Conservation (phyloP, 257 asterid genomes). For the Nicotiana benthamiana region DNA sequence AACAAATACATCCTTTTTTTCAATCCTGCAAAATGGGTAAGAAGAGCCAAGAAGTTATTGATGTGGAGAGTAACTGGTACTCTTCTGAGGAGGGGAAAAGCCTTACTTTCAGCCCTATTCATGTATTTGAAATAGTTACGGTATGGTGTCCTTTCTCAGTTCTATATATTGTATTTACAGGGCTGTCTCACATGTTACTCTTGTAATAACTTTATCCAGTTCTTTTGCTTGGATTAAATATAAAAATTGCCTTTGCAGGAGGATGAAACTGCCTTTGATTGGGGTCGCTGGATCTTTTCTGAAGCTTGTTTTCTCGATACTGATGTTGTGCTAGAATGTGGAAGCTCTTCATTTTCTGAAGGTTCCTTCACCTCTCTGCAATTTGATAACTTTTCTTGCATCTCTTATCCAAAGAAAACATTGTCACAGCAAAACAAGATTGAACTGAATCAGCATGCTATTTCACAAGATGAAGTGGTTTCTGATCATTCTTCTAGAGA, state of each 20-base stretch:
- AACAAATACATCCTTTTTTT: constrained; percentile 89
- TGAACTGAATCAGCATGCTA: constrained; percentile 16
- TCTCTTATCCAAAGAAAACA: constrained; percentile 19
- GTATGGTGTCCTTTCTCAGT: constrained; percentile 24
- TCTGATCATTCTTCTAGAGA: constrained; percentile 11
- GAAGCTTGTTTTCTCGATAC: constrained; percentile 27
- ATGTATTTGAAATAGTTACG: constrained; percentile 67
- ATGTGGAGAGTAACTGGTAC: constrained; percentile 31
- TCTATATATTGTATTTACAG: not conserved
- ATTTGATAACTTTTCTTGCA: constrained; percentile 41
- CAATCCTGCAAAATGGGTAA: constrained; percentile 55
- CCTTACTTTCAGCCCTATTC: constrained; percentile 57
- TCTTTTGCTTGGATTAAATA: constrained; percentile 4
- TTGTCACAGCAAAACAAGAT: constrained; percentile 23
- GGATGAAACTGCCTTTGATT: constrained; percentile 37
- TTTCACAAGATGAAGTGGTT: constrained; percentile 25
- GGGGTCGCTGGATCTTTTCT: constrained; percentile 70
- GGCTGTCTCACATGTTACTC: not conserved
- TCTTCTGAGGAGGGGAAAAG: constrained; percentile 43
- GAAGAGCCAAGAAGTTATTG: constrained; percentile 43
- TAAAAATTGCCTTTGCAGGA: constrained; percentile 41
- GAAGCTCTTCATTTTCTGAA: constrained; percentile 37
- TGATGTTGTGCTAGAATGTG: constrained; percentile 28
- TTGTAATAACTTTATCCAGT: not conserved
- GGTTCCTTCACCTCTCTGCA: constrained; percentile 48